Evolutionary conservation across 352 stramenopile genomes (phyloP).

Genomic region (Pythium sp.): DNA sequence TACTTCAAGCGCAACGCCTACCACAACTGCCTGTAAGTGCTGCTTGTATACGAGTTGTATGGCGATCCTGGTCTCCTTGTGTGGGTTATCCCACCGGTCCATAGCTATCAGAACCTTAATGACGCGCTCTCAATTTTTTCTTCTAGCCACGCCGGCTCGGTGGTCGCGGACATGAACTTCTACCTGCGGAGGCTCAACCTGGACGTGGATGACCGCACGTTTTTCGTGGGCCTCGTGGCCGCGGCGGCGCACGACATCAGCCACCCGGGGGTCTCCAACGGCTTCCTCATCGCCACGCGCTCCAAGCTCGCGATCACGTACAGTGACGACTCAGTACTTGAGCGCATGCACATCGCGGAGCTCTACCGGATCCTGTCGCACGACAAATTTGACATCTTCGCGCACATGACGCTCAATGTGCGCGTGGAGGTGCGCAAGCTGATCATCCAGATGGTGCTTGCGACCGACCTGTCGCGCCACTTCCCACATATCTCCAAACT

Average conservation of each 20-base stretch:
- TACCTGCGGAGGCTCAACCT: conserved; percentile 59
- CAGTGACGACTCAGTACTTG: conserved; percentile 89
- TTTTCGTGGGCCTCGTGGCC: conserved; percentile 75
- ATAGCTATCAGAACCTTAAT: not conserved
- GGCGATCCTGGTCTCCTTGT: too few relatives aligned
- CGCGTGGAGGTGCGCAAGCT: conserved; percentile 53
- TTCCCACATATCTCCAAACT: conserved; percentile 71
- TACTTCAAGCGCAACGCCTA: conserved; percentile 69
- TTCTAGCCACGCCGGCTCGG: conserved; percentile 51
- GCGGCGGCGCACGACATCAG: conserved; percentile 90
- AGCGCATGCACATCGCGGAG: conserved; percentile 72
- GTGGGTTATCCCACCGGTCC: not conserved
- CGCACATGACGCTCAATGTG: conserved; percentile 31
- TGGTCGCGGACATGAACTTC: conserved; percentile 66
- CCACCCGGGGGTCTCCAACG: conserved; percentile 90
- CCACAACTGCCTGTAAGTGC: conserved; percentile 63
- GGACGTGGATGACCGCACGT: conserved; percentile 46
- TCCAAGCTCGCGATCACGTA: conserved; percentile 91
- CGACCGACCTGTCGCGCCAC: conserved; percentile 71
- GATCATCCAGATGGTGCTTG: conserved; percentile 77
- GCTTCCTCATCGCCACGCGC: conserved; percentile 87
- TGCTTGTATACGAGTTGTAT: not conserved
- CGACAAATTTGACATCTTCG: conserved; percentile 64
- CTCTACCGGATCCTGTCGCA: conserved; percentile 62
- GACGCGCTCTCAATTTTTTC: conserved; percentile 2